Percentiles rank a stretch among this genome's conserved stretches.
Conservation (phyloP, 306 rosid species). For the Cicer yamashitae region DNA sequence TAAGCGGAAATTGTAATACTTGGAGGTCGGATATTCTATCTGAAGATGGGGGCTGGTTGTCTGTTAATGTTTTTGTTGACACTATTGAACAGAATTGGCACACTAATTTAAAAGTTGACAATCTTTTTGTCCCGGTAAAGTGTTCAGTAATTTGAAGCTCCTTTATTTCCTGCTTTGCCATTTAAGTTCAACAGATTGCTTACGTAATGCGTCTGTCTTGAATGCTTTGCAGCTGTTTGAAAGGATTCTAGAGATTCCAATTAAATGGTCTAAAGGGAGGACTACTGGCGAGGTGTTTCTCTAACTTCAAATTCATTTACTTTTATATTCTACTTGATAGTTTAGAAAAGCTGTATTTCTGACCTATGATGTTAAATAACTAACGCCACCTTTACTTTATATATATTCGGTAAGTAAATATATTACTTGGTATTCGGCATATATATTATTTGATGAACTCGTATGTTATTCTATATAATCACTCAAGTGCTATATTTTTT, state of each 20-base stretch:
- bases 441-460: not conserved
- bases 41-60: conserved; percentile 96
- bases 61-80: conserved; percentile 89
- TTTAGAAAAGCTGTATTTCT: conserved; percentile 18
- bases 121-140: conserved; percentile 89
- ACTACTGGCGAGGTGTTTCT: conserved; percentile 89
- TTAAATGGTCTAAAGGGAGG: conserved; percentile 88
- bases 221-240: conserved; percentile 81
- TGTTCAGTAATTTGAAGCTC: conserved; percentile 43
- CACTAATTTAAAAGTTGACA: conserved; percentile 75
- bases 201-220: conserved; percentile 41
- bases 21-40: conserved; percentile 79
- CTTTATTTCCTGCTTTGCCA: conserved; percentile 16
- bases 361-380: conserved; percentile 18
- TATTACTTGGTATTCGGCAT: not conserved
- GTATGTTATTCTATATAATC: not conserved
- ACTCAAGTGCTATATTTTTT: not conserved
- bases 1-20: conserved; percentile 86
- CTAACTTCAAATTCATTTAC: conserved; percentile 47
- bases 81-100: conserved; percentile 91
- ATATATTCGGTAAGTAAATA: not conserved
- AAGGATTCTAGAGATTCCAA: conserved; percentile 84
- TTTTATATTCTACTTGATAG: conserved; percentile 15
- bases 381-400: not conserved
- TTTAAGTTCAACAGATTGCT: conserved; percentile 42